phyloP scores from a whole-genome alignment of 202 grass and related monocot species.

The Tripidium arundinaceum region DNA sequence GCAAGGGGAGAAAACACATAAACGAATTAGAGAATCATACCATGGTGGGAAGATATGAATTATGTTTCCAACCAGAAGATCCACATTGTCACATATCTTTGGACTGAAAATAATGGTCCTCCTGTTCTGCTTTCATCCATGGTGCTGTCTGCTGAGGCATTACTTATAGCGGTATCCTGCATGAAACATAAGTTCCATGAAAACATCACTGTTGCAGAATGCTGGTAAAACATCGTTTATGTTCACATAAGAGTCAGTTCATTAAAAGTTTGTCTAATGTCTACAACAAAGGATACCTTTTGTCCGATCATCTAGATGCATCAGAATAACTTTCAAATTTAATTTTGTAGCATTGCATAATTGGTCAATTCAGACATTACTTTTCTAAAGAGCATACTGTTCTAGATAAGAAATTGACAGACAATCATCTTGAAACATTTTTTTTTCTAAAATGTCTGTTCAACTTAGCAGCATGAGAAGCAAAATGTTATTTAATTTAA shows the following conservation, averaged over 20 bases:
- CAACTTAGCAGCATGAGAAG: slow-evolving; percentile 4
- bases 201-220: slow-evolving; percentile 17
- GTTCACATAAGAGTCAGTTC: background rate
- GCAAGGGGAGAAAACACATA: slow-evolving; percentile 1
- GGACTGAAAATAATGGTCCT: slow-evolving; percentile 68
- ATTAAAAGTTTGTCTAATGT: background rate
- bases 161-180: slow-evolving; percentile 28
- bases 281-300: background rate
- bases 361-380: background rate
- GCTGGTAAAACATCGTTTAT: background rate
- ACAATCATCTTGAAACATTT: background rate
- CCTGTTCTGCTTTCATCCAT: slow-evolving; percentile 35
- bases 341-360: background rate
- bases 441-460: background rate
- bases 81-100: slow-evolving; percentile 66
- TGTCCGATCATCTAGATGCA: background rate
- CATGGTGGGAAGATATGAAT: slow-evolving; percentile 69
- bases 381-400: slow-evolving; percentile 7
- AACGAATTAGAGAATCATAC: slow-evolving; percentile 34
- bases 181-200: slow-evolving; percentile 33
- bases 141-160: slow-evolving; percentile 22
- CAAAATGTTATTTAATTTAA: slow-evolving; percentile 3
- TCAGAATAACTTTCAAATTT: background rate
- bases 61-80: slow-evolving; percentile 58
- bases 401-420: slow-evolving; percentile 12